Percentiles rank a stretch among this genome's conserved stretches.
These are phyloP conservation scores for Microsporum ferrugineum DNA, from an alignment of 2,329 filamentous ascomycete species.

Conservation along the genomic window DNA sequence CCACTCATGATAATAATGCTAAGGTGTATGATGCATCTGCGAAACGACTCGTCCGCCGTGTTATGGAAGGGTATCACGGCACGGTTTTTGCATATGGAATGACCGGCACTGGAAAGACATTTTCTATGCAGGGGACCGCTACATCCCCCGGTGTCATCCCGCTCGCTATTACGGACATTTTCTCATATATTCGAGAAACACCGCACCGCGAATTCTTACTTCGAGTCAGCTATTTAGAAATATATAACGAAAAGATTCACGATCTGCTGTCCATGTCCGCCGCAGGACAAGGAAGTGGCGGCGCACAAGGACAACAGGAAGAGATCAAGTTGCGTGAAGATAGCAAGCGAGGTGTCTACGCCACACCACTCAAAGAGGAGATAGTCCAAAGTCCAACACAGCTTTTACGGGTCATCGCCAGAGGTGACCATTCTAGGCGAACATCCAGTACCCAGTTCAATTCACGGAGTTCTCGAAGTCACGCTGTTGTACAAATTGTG, in stretches of 20 bases:
- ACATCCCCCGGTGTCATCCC: conserved; percentile 94
- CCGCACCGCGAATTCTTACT: conserved; percentile 87
- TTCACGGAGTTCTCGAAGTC: conserved; percentile 87
- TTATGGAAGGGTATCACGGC: conserved; percentile 98
- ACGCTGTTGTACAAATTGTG: conserved; percentile 96
- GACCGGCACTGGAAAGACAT: conserved; percentile 97
- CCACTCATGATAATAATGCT: conserved; percentile 84
- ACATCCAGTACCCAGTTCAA: conserved; percentile 97
- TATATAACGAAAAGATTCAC: conserved; percentile 97
- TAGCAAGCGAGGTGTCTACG: conserved; percentile 91
- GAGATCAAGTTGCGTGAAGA: conserved; percentile 97
- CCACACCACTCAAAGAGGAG: conserved; percentile 90
- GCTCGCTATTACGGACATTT: conserved; percentile 94
- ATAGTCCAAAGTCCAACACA: conserved; percentile 98
- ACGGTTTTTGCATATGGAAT: conserved; percentile 98
- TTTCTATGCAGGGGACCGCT: conserved; percentile 97
- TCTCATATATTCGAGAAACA: conserved; percentile 96
- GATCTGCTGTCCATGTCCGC: conserved; percentile 73
- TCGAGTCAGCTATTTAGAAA: conserved; percentile 94
- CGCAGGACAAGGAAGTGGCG: conserved; percentile 38
- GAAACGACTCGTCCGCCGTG: conserved; percentile 83
- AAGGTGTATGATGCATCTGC: conserved; percentile 90
- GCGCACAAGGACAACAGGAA: conserved; percentile 49
- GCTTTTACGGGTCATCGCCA: conserved; percentile 82
- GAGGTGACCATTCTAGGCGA: conserved; percentile 79